phyloP scores from a whole-genome alignment of 2,329 filamentous ascomycete species.

The Cladosporium sp. region DNA sequence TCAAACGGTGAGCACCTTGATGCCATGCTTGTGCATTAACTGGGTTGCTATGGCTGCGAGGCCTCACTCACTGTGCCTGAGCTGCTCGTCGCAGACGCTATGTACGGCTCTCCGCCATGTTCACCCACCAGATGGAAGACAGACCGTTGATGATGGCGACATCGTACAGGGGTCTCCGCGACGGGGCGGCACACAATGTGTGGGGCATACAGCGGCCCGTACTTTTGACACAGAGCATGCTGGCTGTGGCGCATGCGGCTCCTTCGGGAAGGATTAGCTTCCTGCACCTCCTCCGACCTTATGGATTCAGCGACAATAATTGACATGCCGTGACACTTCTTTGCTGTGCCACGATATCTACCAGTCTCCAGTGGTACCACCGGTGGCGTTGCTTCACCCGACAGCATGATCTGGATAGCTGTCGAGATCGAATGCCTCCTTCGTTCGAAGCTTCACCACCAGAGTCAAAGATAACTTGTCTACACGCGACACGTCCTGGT shows the following conservation, averaged over 20 bases:
- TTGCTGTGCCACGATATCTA: no score
- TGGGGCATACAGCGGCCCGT: background rate
- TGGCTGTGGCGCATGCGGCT: background rate
- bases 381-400: no score
- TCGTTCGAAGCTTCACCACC: no score
- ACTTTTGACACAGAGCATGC: constrained; percentile 3
- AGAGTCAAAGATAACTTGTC: no score
- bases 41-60: background rate
- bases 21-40: background rate
- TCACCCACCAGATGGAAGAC: background rate
- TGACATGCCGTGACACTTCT: no score
- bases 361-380: no score
- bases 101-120: constrained; percentile 9
- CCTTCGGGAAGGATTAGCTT: no score
- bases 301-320: no score
- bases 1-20: constrained; percentile 1
- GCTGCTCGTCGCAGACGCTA: background rate
- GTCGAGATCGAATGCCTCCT: no score
- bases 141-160: constrained; percentile 4
- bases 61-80: no score
- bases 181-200: background rate
- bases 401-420: no score
- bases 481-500: background rate
- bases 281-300: no score
- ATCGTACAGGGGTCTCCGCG: constrained; percentile 8